phyloP scores from a whole-genome alignment of 1,139 yeast species.

The Yamadazyma dushanensis region DNA sequence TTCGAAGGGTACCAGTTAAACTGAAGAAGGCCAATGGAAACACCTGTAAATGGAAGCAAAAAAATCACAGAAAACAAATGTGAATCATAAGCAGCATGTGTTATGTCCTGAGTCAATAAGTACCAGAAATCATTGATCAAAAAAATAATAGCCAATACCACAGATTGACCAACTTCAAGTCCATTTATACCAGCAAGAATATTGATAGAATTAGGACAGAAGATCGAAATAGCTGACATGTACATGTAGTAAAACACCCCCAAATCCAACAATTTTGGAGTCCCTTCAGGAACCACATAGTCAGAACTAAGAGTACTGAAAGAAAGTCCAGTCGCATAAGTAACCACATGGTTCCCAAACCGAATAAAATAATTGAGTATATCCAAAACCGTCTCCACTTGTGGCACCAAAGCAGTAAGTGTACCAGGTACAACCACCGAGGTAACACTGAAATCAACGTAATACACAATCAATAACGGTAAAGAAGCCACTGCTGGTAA shows the following conservation, averaged over 20 bases:
- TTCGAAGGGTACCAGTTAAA: slow-evolving; percentile 89
- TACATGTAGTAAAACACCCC: slow-evolving; percentile 80
- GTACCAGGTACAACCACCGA: slow-evolving; percentile 83
- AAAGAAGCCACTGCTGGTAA: slow-evolving; percentile 92
- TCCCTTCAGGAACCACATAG: slow-evolving; percentile 27
- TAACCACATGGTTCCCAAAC: slow-evolving; percentile 34
- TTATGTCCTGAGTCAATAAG: slow-evolving; percentile 39
- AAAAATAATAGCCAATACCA: slow-evolving; percentile 70
- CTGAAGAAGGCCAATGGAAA: slow-evolving; percentile 70
- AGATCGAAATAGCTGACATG: slow-evolving; percentile 89
- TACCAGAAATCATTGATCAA: slow-evolving; percentile 77
- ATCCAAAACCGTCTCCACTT: slow-evolving; percentile 23
- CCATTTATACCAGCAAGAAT: slow-evolving; percentile 97
- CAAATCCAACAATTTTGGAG: slow-evolving; percentile 61
- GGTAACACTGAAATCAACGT: slow-evolving; percentile 92
- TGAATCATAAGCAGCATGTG: slow-evolving; percentile 71
- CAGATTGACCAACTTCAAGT: slow-evolving; percentile 91
- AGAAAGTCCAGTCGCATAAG: slow-evolving; percentile 37
- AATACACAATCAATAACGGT: slow-evolving; percentile 87
- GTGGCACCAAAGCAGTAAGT: slow-evolving; percentile 36
- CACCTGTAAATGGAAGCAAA: slow-evolving; percentile 84
- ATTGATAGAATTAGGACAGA: slow-evolving; percentile 96
- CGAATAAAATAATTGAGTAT: slow-evolving; percentile 24
- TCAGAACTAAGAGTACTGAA: slow-evolving; percentile 39
- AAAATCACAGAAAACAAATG: slow-evolving; percentile 81